These are phyloP conservation scores for Penicillium bovifimosum DNA, from an alignment of 495 filamentous ascomycete species.

Conservation along the genomic window DNA sequence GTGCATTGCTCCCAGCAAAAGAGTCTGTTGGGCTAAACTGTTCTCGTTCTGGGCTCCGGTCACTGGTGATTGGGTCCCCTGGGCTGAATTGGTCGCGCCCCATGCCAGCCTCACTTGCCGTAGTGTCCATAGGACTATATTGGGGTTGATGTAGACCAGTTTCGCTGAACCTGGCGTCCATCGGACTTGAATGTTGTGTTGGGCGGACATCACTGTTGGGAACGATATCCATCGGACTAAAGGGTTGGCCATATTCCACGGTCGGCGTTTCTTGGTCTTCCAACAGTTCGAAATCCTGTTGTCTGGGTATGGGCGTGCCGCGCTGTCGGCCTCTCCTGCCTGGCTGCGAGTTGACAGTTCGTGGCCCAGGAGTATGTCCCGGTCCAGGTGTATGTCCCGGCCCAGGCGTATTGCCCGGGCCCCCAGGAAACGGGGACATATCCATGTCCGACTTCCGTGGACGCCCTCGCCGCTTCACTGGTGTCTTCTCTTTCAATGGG, in stretches of 20 bases:
- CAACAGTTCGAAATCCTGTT: conserved; percentile 8
- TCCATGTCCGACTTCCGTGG: conserved; percentile 40
- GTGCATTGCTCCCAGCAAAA: conserved; percentile 12
- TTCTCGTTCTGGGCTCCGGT: conserved; percentile 8
- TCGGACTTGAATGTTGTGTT: conserved; percentile 17
- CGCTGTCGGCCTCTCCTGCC: conserved; percentile 37
- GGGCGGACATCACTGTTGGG: conserved; percentile 13
- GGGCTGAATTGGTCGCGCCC: conserved; percentile 14
- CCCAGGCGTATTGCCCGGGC: conserved; percentile 31
- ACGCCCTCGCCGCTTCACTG: conserved; percentile 37
- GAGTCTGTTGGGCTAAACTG: conserved; percentile 22
- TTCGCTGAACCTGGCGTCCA: neutral
- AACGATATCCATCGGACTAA: conserved; percentile 24
- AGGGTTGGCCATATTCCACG: conserved; percentile 4
- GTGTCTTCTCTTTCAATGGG: conserved; percentile 27
- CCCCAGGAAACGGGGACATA: conserved; percentile 34
- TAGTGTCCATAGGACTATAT: neutral
- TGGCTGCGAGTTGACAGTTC: conserved; percentile 20
- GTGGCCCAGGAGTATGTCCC: conserved; percentile 4
- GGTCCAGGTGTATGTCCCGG: neutral
- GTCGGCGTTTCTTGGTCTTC: conserved; percentile 17
- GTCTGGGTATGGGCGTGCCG: conserved; percentile 17
- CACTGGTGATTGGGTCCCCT: conserved; percentile 11
- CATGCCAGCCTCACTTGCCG: neutral
- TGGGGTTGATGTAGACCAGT: neutral